Evolutionary conservation across 1,139 yeast species (phyloP).

Genomic region (Magnusiomyces sp.): DNA sequence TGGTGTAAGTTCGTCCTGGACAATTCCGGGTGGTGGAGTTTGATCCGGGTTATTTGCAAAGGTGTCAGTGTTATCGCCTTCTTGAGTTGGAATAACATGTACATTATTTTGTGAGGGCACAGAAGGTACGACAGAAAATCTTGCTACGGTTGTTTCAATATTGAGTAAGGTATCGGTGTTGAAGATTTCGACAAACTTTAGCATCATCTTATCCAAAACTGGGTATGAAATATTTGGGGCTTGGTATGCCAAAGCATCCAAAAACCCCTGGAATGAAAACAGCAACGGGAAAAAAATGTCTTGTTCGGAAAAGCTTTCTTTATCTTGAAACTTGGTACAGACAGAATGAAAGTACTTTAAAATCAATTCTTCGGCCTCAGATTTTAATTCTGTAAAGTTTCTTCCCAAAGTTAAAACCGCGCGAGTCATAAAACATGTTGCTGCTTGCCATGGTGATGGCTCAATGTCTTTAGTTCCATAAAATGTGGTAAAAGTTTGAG

Average conservation of each 20-base stretch:
- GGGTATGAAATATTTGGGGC: conserved; percentile 11
- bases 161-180: conserved; percentile 30
- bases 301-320: conserved; percentile 23
- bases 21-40: not conserved
- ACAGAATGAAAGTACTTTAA: conserved; percentile 29
- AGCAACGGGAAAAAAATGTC: conserved; percentile 30
- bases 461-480: conserved; percentile 38
- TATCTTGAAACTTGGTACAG: conserved; percentile 1
- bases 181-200: conserved; percentile 17
- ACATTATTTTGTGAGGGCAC: not conserved
- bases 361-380: conserved; percentile 1
- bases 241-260: conserved; percentile 26
- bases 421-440: conserved; percentile 34
- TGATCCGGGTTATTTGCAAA: conserved; percentile 4
- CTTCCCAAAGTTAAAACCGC: conserved; percentile 32
- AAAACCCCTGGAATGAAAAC: conserved; percentile 35
- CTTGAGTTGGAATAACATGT: not conserved
- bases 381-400: conserved; percentile 31
- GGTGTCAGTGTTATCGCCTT: not conserved
- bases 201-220: conserved; percentile 15
- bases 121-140: conserved; percentile 1
- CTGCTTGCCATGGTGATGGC: conserved; percentile 40
- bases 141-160: conserved; percentile 30
- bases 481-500: conserved; percentile 42
- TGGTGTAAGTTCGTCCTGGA: not conserved